Evolutionary conservation across 208 protist genomes (phyloP).

Genomic region (Trypanosoma rangeli): DNA sequence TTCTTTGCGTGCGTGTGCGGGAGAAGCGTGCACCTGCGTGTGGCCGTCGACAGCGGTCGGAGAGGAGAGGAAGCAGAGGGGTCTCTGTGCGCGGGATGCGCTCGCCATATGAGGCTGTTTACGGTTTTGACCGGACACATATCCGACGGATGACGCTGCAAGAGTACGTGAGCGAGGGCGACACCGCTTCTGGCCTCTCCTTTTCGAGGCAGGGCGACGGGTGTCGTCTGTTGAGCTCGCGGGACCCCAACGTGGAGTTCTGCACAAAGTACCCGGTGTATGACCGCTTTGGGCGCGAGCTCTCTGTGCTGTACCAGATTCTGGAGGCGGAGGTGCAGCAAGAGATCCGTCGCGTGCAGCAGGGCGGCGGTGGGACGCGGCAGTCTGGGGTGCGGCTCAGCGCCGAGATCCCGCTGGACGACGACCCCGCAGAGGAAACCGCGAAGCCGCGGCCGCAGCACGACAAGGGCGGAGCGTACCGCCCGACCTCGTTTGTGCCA

Average conservation of each 20-base stretch:
- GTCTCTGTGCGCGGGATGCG: slow-evolving; percentile 27
- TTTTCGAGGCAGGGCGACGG: background rate
- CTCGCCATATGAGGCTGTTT: slow-evolving; percentile 66
- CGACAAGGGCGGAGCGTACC: background rate
- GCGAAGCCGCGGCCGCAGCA: background rate
- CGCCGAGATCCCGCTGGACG: slow-evolving; percentile 39
- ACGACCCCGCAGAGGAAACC: background rate
- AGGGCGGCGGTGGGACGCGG: slow-evolving; percentile 27
- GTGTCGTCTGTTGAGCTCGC: slow-evolving; percentile 41
- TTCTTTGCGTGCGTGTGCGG: background rate
- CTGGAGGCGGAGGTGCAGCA: slow-evolving; percentile 71
- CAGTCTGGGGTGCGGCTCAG: slow-evolving; percentile 74
- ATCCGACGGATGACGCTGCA: slow-evolving; percentile 60
- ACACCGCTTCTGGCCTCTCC: background rate
- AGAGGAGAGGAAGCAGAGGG: background rate
- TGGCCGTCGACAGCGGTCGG: background rate
- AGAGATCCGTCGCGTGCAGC: slow-evolving; percentile 55
- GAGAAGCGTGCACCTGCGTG: background rate
- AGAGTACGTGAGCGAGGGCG: slow-evolving; percentile 62
- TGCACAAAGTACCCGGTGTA: slow-evolving; percentile 72
- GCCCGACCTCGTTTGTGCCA: slow-evolving; percentile 5
- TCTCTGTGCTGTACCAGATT: slow-evolving; percentile 79
- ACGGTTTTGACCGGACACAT: slow-evolving; percentile 72
- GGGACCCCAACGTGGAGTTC: slow-evolving; percentile 65
- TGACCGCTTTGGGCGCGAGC: slow-evolving; percentile 70